Evolutionary conservation across 2,329 filamentous ascomycete species (phyloP), one percentile per base, ranked within the genome.

Genomic region (Pochonia chlamydosporia): DNA sequence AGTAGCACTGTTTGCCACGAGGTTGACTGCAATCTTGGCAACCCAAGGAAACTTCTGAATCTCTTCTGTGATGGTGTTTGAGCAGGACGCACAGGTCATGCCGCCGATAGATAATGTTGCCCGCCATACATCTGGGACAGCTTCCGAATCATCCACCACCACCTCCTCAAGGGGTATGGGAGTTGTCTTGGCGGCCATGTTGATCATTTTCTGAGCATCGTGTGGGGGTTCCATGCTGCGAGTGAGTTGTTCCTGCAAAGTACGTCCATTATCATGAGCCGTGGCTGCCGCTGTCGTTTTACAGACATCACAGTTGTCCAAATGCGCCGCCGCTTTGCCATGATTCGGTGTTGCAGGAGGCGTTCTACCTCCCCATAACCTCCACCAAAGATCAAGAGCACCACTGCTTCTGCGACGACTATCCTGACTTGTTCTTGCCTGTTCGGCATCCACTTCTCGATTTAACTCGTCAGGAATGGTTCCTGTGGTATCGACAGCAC

Each of bases 21-120:
- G 70, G 54, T 82, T 86, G 56, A 89, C 78, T 1, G 69, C 69
- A 35, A 79, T 72, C 5, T 76, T 74, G 43, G 72, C 69, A 23
- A 89, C 69, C 70, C 77, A 84, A 5, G 77, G 71, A 20, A 58
- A 54, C 51, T 79, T 76, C 40, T 76, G 67, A 31, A 89, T 63
- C 52, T 78, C 76, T 6, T 75, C 67, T 11, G 76, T 82, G 54
- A 89, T 79, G 33, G 74, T 72, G 58, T 82, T 83, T 45, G 75
- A 74, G 57, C 86, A 90, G 11, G 83, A 76, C 13, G 81, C 79
- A 60, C 86, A 89, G 4, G 82, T 87, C 85, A 90, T 89, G 44
- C 85, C 85, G 24, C 75, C 79, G 35, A 90, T 74, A 18, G 82
- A 78, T n/a, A 82, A 52, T 1, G 68, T 74, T 2, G 72, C 77